Evolutionary conservation across 2,329 filamentous ascomycete genomes (phyloP).

Genomic region (Diplodia sapinea): DNA sequence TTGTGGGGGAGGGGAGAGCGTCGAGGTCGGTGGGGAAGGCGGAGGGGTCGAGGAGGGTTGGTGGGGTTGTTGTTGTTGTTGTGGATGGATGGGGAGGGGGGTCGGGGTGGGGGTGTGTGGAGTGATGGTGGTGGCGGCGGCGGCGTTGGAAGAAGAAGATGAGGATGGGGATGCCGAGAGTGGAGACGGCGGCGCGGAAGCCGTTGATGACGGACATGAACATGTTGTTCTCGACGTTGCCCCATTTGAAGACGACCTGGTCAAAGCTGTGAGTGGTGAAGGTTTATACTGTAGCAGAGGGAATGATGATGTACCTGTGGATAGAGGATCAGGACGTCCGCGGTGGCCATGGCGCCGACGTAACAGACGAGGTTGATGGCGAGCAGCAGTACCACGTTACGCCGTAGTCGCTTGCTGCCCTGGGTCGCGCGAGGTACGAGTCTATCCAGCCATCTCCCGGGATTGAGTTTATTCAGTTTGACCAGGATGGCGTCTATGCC

Average conservation of each 20-base stretch:
- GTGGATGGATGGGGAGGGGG: too few species aligned
- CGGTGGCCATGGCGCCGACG: slow-evolving; percentile 28
- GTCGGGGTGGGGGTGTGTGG: too few species aligned
- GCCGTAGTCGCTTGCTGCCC: slow-evolving; percentile 9
- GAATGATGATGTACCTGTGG: slow-evolving; percentile 19
- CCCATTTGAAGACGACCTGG: slow-evolving; percentile 33
- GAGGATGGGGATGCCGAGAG: slow-evolving; percentile 32
- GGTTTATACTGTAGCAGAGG: not conserved
- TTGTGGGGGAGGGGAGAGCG: not conserved
- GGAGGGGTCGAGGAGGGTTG: slow-evolving; percentile 8
- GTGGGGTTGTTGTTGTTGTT: not conserved
- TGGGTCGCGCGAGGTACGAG: slow-evolving; percentile 25
- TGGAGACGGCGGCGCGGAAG: slow-evolving; percentile 33
- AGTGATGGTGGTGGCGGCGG: not conserved
- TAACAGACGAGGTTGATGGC: slow-evolving; percentile 33
- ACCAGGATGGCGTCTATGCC: not conserved
- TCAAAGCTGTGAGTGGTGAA: not conserved
- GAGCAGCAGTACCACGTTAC: slow-evolving; percentile 32
- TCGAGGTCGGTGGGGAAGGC: slow-evolving; percentile 12
- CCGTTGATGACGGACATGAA: slow-evolving; percentile 34
- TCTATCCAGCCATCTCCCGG: slow-evolving; percentile 26
- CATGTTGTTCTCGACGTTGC: slow-evolving; percentile 33
- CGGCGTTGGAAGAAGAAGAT: slow-evolving; percentile 30
- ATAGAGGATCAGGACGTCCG: slow-evolving; percentile 33
- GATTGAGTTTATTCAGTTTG: slow-evolving; percentile 26